Conservation (phyloP, 495 filamentous ascomycete genomes). For the Immersiella caudata region DNA sequence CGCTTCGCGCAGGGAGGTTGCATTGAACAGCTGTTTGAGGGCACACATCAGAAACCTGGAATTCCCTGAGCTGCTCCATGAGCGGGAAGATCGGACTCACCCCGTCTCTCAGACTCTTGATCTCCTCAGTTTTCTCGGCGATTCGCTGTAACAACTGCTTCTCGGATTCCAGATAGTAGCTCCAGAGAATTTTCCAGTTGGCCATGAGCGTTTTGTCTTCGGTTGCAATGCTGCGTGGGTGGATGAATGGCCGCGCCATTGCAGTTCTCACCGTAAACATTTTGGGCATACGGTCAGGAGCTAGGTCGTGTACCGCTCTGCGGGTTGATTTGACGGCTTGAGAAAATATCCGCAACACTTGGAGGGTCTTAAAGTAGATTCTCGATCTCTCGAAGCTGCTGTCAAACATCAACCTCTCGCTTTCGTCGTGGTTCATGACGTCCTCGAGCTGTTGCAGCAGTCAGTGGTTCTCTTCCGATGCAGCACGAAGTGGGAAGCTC, state of each 20-base stretch:
- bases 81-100: neutral
- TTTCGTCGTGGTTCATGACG: conserved; percentile 4
- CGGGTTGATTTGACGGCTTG: conserved; percentile 14
- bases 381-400: conserved; percentile 13
- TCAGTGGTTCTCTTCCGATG: neutral
- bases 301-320: neutral
- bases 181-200: conserved; percentile 19
- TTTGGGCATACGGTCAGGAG: neutral
- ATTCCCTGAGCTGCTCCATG: neutral
- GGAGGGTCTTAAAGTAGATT: conserved; percentile 19
- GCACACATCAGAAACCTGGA: neutral
- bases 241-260: neutral
- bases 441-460: conserved; percentile 11
- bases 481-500: neutral
- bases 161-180: neutral
- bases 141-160: conserved; percentile 4
- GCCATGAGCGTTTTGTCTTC: conserved; percentile 12
- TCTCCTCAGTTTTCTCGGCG: conserved; percentile 17
- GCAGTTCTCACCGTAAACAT: neutral
- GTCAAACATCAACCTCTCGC: conserved; percentile 18
- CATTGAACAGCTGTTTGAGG: neutral
- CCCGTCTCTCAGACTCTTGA: conserved; percentile 22
- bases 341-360: conserved; percentile 18
- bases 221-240: neutral
- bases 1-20: conserved; percentile 2